Evolutionary conservation across 2,329 filamentous ascomycete genomes (phyloP).

Genomic region (Ophidiomyces ophidiicola): DNA sequence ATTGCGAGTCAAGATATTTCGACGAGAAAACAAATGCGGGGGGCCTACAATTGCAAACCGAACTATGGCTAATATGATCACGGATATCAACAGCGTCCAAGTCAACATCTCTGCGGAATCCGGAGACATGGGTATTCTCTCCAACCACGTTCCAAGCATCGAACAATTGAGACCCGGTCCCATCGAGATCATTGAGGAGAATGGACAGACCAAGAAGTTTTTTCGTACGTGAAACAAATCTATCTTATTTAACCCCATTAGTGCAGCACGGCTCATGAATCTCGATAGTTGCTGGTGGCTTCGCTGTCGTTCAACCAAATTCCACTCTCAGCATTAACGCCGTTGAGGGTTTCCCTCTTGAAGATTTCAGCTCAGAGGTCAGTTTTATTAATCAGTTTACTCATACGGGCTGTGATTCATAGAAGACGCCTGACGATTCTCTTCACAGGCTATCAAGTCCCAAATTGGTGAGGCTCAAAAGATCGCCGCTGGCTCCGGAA

Average conservation of each 20-base stretch:
- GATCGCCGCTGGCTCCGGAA: slow-evolving; percentile 77
- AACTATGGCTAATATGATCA: slow-evolving; percentile 9
- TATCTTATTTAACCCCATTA: not conserved
- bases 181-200: slow-evolving; percentile 91
- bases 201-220: slow-evolving; percentile 80
- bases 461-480: slow-evolving; percentile 95
- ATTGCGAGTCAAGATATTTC: not conserved
- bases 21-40: not conserved
- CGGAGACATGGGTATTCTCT: slow-evolving; percentile 98
- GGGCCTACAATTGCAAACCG: slow-evolving; percentile 26
- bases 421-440: no score
- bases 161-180: slow-evolving; percentile 97
- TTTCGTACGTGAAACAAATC: slow-evolving; percentile 66
- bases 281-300: slow-evolving; percentile 75
- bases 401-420: not conserved
- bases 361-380: slow-evolving; percentile 87
- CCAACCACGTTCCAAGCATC: slow-evolving; percentile 96
- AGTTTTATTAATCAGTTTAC: slow-evolving; percentile 14
- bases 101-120: slow-evolving; percentile 98
- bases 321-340: slow-evolving; percentile 96
- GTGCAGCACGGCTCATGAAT: not conserved
- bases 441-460: slow-evolving; percentile 55
- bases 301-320: slow-evolving; percentile 91
- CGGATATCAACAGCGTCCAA: slow-evolving; percentile 60
- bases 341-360: slow-evolving; percentile 83